Evolutionary conservation across 2,329 filamentous ascomycete genomes (phyloP).

Genomic region (Calonectria crousiana): DNA sequence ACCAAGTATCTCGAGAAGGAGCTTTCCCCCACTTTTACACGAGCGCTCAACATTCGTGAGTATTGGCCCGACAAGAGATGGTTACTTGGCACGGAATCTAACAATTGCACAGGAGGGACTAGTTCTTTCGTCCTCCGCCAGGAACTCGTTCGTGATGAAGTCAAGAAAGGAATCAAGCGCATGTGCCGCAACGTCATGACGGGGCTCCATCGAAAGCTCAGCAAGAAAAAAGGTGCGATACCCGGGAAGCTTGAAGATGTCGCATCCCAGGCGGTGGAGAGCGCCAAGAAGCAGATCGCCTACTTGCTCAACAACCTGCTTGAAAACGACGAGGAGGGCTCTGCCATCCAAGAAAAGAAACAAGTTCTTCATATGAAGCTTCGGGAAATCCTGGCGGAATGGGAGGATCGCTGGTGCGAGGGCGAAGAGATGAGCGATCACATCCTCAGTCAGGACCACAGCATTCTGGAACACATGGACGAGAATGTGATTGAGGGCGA

Average conservation of each 20-base stretch:
- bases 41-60: slow-evolving; percentile 1
- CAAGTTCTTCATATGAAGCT: not conserved
- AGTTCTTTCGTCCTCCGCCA: not conserved
- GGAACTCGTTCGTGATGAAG: not conserved
- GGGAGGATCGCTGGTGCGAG: slow-evolving; percentile 2
- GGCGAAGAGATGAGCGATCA: not conserved
- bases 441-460: not conserved
- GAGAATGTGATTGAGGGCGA: not conserved
- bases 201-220: not conserved
- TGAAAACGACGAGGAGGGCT: not conserved
- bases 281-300: not conserved
- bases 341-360: not conserved
- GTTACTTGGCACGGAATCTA: not conserved
- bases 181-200: not conserved
- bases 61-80: not conserved
- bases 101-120: not conserved
- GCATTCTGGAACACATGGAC: slow-evolving; percentile 5
- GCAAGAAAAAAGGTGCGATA: not conserved
- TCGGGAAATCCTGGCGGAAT: not conserved
- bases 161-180: not conserved
- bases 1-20: not conserved
- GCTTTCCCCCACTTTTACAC: not conserved
- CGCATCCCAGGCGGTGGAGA: not conserved
- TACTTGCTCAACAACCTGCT: slow-evolving; percentile 18
- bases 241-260: not conserved